These are phyloP conservation scores for Pseudogymnoascus sp. DNA, from an alignment of 2,329 filamentous ascomycete species.

Conservation along the genomic window DNA sequence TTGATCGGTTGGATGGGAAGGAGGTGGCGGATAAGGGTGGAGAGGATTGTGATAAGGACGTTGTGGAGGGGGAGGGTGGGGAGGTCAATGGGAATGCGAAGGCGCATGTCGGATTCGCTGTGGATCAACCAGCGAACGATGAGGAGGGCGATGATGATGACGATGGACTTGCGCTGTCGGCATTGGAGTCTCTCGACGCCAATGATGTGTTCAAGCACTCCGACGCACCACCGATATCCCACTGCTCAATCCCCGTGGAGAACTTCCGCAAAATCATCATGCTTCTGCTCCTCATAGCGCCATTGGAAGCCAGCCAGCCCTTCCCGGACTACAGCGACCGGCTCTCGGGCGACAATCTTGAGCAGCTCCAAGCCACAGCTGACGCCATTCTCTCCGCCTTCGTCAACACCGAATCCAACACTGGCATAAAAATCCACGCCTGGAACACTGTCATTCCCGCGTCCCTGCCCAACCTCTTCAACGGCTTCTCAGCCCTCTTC, in stretches of 20 bases:
- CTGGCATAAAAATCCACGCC: constrained; percentile 55
- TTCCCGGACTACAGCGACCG: constrained; percentile 55
- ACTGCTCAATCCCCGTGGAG: constrained; percentile 67
- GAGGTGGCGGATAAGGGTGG: constrained; percentile 26
- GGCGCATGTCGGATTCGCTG: constrained; percentile 33
- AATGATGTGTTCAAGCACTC: constrained; percentile 53
- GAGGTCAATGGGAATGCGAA: constrained; percentile 32
- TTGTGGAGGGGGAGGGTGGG: constrained; percentile 20
- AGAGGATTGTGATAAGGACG: not conserved
- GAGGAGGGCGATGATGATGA: constrained; percentile 44
- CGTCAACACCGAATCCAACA: constrained; percentile 56
- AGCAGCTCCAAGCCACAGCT: constrained; percentile 54
- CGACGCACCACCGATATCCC: constrained; percentile 45
- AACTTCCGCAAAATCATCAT: constrained; percentile 66
- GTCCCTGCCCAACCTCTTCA: constrained; percentile 60
- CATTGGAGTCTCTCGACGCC: constrained; percentile 62
- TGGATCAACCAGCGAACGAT: constrained; percentile 38
- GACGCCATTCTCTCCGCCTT: constrained; percentile 62
- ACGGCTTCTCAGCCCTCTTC: constrained; percentile 62
- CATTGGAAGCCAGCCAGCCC: constrained; percentile 58
- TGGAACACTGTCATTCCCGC: constrained; percentile 56
- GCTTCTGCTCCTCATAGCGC: constrained; percentile 61
- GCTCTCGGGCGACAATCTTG: constrained; percentile 49
- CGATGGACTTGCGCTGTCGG: constrained; percentile 61
- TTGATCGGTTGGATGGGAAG: constrained; percentile 47